These are phyloP conservation scores for Thelonectria discophora DNA, from an alignment of 2,329 filamentous ascomycete genomes.

Conservation along the genomic window DNA sequence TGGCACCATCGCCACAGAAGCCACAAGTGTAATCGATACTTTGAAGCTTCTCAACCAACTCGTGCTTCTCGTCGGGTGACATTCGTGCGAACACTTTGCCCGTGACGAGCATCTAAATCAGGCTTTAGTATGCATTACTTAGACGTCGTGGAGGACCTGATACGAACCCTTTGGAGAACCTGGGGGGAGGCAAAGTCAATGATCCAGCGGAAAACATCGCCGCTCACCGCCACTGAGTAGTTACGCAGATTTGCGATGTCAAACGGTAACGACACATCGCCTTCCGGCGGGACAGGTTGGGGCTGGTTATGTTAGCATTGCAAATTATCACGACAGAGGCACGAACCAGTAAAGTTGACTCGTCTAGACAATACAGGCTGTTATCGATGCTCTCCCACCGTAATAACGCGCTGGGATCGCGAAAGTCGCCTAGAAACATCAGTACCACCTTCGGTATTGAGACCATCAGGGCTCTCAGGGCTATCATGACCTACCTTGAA, in stretches of 20 bases:
- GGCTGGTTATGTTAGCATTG: slow-evolving; percentile 59
- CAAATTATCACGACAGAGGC: not conserved
- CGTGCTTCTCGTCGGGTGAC: slow-evolving; percentile 98
- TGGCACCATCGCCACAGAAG: slow-evolving; percentile 97
- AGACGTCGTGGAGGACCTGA: not conserved
- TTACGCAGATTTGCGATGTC: slow-evolving; percentile 83
- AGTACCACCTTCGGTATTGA: slow-evolving; percentile 12
- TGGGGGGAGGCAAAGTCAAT: slow-evolving; percentile 88
- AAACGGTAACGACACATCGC: slow-evolving; percentile 85
- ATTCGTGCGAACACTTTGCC: slow-evolving; percentile 97
- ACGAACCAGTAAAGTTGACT: slow-evolving; percentile 74
- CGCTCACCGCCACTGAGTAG: slow-evolving; percentile 88
- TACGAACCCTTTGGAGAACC: slow-evolving; percentile 72
- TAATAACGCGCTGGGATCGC: slow-evolving; percentile 76
- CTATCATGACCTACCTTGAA: slow-evolving; percentile 64
- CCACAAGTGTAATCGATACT: slow-evolving; percentile 94
- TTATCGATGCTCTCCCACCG: slow-evolving; percentile 97
- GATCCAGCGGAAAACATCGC: slow-evolving; percentile 96
- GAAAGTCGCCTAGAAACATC: slow-evolving; percentile 66
- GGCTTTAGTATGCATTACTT: slow-evolving; percentile 5
- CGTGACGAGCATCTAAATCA: slow-evolving; percentile 79
- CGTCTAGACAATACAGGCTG: slow-evolving; percentile 77
- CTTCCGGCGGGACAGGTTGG: slow-evolving; percentile 72
- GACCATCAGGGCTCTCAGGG: not conserved
- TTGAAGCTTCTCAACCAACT: slow-evolving; percentile 95